Percentiles rank a stretch among this genome's conserved stretches.
phyloP scores from a whole-genome alignment of 2,329 filamentous ascomycete species.

The Fusarium acutatum region DNA sequence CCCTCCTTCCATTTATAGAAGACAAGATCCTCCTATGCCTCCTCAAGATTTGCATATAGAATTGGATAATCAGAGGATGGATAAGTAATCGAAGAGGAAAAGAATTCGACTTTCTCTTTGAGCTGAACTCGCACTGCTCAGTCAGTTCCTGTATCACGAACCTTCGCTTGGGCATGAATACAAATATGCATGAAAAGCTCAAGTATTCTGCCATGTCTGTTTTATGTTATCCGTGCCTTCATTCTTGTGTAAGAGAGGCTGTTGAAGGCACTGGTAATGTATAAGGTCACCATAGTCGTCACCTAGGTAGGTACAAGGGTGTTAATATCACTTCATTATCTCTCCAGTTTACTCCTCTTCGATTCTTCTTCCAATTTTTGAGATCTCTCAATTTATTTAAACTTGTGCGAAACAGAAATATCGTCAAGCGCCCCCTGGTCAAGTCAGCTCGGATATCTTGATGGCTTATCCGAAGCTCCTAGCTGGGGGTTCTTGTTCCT shows the following conservation, averaged over 20 bases:
- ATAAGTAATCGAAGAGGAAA: neutral
- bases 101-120: neutral
- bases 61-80: neutral
- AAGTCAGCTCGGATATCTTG: neutral
- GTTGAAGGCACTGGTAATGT: neutral
- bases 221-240: neutral
- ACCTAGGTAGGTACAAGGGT: neutral
- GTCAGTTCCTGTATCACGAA: neutral
- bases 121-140: neutral
- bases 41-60: neutral
- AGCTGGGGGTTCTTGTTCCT: neutral
- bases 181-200: neutral
- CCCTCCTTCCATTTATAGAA: constrained; percentile 28
- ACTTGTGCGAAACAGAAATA: neutral
- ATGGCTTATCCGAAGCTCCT: constrained; percentile 4
- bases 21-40: neutral
- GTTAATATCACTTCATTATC: neutral
- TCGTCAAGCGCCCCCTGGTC: neutral
- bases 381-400: neutral
- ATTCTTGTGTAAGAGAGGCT: neutral
- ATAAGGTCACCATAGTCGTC: neutral
- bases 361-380: neutral
- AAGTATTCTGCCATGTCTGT: neutral
- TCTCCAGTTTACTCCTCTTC: neutral
- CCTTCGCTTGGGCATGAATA: neutral